Conservation (phyloP, 352 stramenopile genomes). For the Globisporangium echinulatum region DNA sequence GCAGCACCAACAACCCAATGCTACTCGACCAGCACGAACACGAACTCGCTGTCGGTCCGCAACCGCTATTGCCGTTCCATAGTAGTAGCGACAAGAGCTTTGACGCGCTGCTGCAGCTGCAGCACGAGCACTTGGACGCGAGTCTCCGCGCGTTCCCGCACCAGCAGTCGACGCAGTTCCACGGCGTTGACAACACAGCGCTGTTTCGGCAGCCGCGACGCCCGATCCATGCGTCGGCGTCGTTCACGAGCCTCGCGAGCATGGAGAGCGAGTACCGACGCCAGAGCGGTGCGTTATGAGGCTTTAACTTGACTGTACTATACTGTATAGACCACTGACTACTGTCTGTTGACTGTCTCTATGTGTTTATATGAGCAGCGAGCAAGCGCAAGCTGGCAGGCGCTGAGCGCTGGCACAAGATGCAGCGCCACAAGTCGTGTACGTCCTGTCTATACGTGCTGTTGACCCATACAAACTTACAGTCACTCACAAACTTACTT, state of each 20-base stretch:
- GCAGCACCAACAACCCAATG: no score
- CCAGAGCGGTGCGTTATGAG: slow-evolving; percentile 26
- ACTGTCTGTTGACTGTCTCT: slow-evolving; percentile 1
- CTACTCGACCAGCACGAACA: neutral
- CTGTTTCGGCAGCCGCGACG: slow-evolving; percentile 21
- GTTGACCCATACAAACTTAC: no score
- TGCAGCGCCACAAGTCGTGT: slow-evolving; percentile 50
- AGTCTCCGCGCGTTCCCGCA: slow-evolving; percentile 39
- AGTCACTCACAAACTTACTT: neutral
- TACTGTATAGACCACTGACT: neutral
- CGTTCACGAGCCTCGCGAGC: slow-evolving; percentile 62
- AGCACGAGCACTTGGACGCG: slow-evolving; percentile 31
- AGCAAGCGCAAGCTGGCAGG: slow-evolving; percentile 61
- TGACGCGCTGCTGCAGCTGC: slow-evolving; percentile 55
- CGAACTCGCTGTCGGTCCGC: neutral
- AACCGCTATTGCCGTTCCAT: neutral
- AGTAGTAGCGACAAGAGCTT: slow-evolving; percentile 28
- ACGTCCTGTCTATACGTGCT: neutral
- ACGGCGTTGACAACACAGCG: slow-evolving; percentile 16
- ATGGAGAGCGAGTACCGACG: slow-evolving; percentile 65
- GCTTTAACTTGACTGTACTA: neutral
- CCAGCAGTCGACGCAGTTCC: slow-evolving; percentile 21
- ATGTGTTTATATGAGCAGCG: slow-evolving; percentile 14
- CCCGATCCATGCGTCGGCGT: slow-evolving; percentile 57
- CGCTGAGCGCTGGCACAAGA: slow-evolving; percentile 57